Conservation (phyloP, 495 filamentous ascomycete genomes). For the Wilcoxina mikolae region DNA sequence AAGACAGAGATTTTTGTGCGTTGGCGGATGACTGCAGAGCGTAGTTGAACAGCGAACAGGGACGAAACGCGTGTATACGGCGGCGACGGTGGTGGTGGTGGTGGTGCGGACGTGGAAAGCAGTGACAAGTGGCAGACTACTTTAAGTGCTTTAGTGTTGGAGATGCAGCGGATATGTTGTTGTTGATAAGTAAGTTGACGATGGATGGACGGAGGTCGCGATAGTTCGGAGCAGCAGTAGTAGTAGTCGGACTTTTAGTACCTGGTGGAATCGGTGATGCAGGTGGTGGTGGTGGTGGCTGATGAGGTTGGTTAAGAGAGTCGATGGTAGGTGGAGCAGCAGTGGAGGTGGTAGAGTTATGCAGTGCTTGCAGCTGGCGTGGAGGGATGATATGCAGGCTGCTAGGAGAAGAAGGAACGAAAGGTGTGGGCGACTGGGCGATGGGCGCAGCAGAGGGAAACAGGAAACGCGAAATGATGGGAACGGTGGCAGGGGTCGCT, state of each 20-base stretch:
- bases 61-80: background rate
- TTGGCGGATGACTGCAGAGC: slow-evolving; percentile 20
- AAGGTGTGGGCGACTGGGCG: background rate
- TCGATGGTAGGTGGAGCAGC: background rate
- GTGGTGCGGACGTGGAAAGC: background rate
- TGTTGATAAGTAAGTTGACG: background rate
- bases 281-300: background rate
- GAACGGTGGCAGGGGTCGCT: too few species aligned
- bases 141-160: background rate
- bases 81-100: background rate
- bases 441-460: background rate
- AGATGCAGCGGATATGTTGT: background rate
- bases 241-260: too few species aligned
- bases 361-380: background rate
- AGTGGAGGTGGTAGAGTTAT: background rate
- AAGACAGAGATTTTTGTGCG: slow-evolving; percentile 17
- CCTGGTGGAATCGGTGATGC: background rate
- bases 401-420: background rate
- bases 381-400: background rate
- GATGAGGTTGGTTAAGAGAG: background rate
- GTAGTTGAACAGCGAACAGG: background rate
- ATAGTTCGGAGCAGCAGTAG: too few species aligned
- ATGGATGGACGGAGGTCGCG: background rate
- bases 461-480: too few species aligned
- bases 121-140: slow-evolving; percentile 9